Conservation (phyloP, 495 filamentous ascomycete species). For the Penicillium taxi region DNA sequence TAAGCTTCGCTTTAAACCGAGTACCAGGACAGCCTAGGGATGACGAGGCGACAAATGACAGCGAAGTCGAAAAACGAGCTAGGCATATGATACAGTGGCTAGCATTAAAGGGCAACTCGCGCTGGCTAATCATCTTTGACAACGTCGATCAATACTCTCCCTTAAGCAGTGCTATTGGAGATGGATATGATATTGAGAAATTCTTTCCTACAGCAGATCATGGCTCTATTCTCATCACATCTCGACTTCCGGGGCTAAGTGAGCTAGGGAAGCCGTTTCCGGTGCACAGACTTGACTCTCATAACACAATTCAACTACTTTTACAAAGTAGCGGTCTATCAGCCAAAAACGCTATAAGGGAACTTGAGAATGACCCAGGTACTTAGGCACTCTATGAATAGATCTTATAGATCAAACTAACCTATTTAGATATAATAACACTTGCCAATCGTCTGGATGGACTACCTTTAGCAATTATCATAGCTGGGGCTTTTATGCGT, state of each 20-base stretch:
- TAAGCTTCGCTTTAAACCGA: constrained; percentile 14
- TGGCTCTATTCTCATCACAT: constrained; percentile 36
- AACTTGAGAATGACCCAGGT: constrained; percentile 12
- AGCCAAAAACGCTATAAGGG: background rate
- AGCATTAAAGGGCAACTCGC: constrained; percentile 16
- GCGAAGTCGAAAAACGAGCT: constrained; percentile 13
- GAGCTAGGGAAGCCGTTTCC: constrained; percentile 22
- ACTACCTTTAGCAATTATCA: constrained; percentile 35
- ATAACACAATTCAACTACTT: constrained; percentile 19
- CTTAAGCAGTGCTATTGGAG: constrained; percentile 4
- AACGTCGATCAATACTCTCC: constrained; percentile 34
- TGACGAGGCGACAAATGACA: constrained; percentile 7
- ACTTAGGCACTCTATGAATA: background rate
- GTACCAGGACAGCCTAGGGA: constrained; percentile 8
- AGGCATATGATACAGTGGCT: constrained; percentile 20
- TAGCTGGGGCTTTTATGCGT: constrained; percentile 36
- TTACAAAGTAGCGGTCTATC: constrained; percentile 13
- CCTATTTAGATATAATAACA: constrained; percentile 13
- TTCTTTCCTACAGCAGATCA: constrained; percentile 31
- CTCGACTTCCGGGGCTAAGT: constrained; percentile 22
- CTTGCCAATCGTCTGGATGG: constrained; percentile 28
- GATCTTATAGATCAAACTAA: constrained; percentile 12
- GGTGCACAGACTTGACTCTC: constrained; percentile 13
- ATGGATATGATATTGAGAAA: constrained; percentile 25
- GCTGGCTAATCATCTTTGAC: constrained; percentile 37